These are phyloP conservation scores for Wallemia ichthyophaga DNA, from an alignment of 1,284 basidiomycete species.

Conservation along the genomic window DNA sequence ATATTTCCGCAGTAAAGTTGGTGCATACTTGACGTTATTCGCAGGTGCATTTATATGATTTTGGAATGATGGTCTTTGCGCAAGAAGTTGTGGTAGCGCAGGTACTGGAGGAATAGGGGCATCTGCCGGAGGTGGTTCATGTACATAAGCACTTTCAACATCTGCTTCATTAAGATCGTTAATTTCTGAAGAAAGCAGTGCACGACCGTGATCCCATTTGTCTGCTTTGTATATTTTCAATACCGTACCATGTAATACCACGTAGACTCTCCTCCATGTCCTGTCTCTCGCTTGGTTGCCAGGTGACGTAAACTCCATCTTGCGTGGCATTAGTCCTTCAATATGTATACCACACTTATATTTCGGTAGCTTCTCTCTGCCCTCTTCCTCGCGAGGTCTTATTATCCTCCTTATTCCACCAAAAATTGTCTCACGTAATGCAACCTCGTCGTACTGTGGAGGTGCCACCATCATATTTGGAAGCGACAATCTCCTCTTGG, in stretches of 20 bases:
- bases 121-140: background rate
- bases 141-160: background rate
- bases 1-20: conserved; percentile 26
- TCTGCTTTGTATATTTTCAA: conserved; percentile 41
- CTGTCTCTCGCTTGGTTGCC: conserved; percentile 65
- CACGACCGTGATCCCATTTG: background rate
- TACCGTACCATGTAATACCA: conserved; percentile 71
- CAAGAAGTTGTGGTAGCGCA: background rate
- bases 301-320: conserved; percentile 71
- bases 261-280: conserved; percentile 64
- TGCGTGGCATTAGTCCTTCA: conserved; percentile 54
- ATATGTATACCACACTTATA: conserved; percentile 73
- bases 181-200: background rate
- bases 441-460: background rate
- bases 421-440: background rate
- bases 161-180: background rate
- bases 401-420: background rate
- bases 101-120: background rate
- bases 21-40: conserved; percentile 7
- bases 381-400: conserved; percentile 32
- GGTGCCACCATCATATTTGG: background rate
- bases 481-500: background rate
- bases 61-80: background rate
- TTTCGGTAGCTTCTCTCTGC: conserved; percentile 40
- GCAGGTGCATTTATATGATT: background rate